Evolutionary conservation across 768 basidiomycete genomes (phyloP).

Genomic region (Kwoniella sp.): DNA sequence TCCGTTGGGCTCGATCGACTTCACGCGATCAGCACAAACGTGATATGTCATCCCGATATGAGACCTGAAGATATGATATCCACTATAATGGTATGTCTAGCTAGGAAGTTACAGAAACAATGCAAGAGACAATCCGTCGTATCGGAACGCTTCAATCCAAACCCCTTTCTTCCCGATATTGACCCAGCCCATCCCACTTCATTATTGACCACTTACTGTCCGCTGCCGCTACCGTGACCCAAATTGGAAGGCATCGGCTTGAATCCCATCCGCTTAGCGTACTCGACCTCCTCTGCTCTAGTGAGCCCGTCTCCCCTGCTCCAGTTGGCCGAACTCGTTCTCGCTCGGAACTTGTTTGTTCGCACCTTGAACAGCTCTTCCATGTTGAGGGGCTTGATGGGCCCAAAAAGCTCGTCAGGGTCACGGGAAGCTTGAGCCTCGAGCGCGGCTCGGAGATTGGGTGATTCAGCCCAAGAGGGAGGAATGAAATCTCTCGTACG

Average conservation of each 20-base stretch:
- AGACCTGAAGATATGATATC: neutral
- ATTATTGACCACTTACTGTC: neutral
- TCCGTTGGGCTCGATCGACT: too few relatives aligned
- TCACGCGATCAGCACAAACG: too few relatives aligned
- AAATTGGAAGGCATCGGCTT: constrained; percentile 23
- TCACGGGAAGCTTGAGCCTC: constrained; percentile 79
- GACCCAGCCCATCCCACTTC: too few relatives aligned
- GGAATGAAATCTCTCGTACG: constrained; percentile 70
- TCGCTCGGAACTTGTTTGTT: constrained; percentile 75
- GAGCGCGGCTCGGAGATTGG: constrained; percentile 76
- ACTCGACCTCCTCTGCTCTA: constrained; percentile 78
- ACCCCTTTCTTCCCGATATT: too few relatives aligned
- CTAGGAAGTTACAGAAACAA: neutral
- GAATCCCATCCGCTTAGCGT: constrained; percentile 87
- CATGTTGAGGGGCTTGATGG: constrained; percentile 82
- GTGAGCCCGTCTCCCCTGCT: constrained; percentile 86
- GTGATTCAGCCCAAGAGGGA: constrained; percentile 80
- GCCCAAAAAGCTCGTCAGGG: constrained; percentile 80
- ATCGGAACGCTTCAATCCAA: too few relatives aligned
- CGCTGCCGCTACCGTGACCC: constrained; percentile 2
- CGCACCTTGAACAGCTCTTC: constrained; percentile 81
- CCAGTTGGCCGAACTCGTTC: constrained; percentile 96
- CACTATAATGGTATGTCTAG: neutral
- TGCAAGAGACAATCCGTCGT: neutral
- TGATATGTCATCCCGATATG: neutral